phyloP scores from a whole-genome alignment of 177 flowering plant species.

The Telopea speciosissima region DNA sequence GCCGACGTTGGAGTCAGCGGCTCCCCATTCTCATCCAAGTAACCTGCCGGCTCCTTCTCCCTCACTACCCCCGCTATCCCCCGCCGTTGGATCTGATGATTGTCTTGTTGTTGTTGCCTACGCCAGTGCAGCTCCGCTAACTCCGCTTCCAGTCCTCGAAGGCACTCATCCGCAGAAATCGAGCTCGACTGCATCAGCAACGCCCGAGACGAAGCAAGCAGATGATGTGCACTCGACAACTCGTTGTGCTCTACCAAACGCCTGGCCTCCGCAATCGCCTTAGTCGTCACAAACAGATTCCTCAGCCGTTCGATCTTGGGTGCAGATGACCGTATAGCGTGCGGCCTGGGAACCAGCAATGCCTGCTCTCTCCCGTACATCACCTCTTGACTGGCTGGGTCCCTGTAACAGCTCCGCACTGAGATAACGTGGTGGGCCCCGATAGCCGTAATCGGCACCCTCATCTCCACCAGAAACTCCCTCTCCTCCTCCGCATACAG shows the following conservation, averaged over 20 bases:
- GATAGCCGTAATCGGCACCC: constrained; percentile 35
- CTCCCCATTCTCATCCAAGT: constrained; percentile 52
- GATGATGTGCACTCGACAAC: constrained; percentile 41
- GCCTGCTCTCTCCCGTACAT: constrained; percentile 36
- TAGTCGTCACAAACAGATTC: constrained; percentile 42
- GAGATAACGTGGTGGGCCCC: constrained; percentile 57
- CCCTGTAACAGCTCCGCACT: constrained; percentile 45
- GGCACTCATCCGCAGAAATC: constrained; percentile 34
- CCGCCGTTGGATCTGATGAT: constrained; percentile 19
- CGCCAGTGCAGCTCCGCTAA: constrained; percentile 46
- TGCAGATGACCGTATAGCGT: constrained; percentile 41
- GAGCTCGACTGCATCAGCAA: constrained; percentile 36
- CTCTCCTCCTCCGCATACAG: constrained; percentile 71
- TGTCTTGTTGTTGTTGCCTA: constrained; percentile 21
- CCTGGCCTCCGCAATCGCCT: constrained; percentile 68
- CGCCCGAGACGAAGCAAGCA: constrained; percentile 61
- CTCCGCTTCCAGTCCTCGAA: constrained; percentile 53
- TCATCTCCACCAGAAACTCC: constrained; percentile 69
- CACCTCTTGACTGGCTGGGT: constrained; percentile 45
- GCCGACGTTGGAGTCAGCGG: constrained; percentile 91
- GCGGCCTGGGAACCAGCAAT: constrained; percentile 46
- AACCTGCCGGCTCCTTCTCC: constrained; percentile 21
- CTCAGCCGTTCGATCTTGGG: constrained; percentile 52
- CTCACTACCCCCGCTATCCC: background rate
- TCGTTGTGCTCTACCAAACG: constrained; percentile 51